Percentiles rank a stretch among this genome's conserved stretches.
Evolutionary conservation across 1,139 yeast species (phyloP).

Genomic region (Diutina catenulata): DNA sequence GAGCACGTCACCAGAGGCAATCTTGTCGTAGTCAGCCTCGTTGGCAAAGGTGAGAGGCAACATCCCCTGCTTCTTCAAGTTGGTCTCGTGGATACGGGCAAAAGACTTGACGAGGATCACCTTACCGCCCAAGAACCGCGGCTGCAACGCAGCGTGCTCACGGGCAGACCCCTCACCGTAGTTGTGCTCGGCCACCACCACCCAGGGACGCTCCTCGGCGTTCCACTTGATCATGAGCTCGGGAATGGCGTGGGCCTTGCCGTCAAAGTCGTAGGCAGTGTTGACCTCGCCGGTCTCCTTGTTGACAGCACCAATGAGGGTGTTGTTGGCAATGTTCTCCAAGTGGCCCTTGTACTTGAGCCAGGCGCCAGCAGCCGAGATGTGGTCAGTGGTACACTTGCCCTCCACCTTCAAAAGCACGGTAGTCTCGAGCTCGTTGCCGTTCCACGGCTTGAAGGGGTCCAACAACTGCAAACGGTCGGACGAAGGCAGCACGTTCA

Average conservation of each 20-base stretch:
- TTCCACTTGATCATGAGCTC: constrained; percentile 96
- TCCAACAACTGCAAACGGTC: constrained; percentile 61
- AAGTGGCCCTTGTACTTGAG: constrained; percentile 95
- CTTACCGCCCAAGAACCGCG: constrained; percentile 86
- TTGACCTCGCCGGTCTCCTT: constrained; percentile 95
- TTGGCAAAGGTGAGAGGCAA: constrained; percentile 85
- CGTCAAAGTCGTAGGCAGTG: constrained; percentile 79
- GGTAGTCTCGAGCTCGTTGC: constrained; percentile 65
- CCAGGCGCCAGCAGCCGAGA: constrained; percentile 99
- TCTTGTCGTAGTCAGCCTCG: constrained; percentile 76
- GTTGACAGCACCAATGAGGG: constrained; percentile 93
- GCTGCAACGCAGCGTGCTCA: constrained; percentile 96
- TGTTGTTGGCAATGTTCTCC: constrained; percentile 89
- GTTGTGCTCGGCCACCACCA: constrained; percentile 92
- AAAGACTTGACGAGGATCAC: constrained; percentile 86
- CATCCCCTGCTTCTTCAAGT: constrained; percentile 74
- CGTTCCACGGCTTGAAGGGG: constrained; percentile 81
- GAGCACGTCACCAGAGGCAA: constrained; percentile 65
- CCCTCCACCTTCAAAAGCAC: constrained; percentile 89
- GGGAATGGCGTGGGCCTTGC: constrained; percentile 72
- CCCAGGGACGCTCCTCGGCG: constrained; percentile 75
- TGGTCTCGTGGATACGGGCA: constrained; percentile 72
- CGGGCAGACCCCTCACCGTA: constrained; percentile 99
- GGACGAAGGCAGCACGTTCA: constrained; percentile 68
- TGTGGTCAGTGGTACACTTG: constrained; percentile 96